Base-by-base conservation (phyloP, 1,139 yeast genomes). In the Zygoascus hellenicus region DNA sequence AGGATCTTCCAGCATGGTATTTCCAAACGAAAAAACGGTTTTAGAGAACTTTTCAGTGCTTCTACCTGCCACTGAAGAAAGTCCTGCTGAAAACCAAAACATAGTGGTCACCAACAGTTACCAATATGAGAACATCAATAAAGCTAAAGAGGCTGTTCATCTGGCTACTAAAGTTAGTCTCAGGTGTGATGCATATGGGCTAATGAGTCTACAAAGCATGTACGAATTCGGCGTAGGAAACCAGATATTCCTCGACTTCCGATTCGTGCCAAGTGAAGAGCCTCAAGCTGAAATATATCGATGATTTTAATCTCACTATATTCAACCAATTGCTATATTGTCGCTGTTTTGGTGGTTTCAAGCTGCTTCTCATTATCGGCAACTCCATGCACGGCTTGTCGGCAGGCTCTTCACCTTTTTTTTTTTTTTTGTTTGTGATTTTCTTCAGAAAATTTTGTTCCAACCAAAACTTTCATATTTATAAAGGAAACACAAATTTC, bases 1-100 rank as follows among this genome's bases (percentile, higher is more conserved):
- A 41, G 96, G 95, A 0, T 70, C 74, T 43, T 81, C 87, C 48
- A 81, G 83, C 58, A 69, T 86, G 22, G 73, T 77, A 9, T 74
- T 83, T 51, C 95, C 95, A 0, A 76, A 74, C 50, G 86, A 78
- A 45, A 73, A 75, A 55, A 69, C 80, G 1, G 76, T 80, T 9
- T 64, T 87, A 41, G 94, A 84, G 45, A 72, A 74, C 17, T 58
- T 78, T 41, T 48, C 58, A 11, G 61, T 61, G 22, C 46, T 50
- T 16, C 46, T 47, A 9, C 58, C 56, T 10, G 53, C 51, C 14
- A 49, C 42, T 16, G 47, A 46, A n/a, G 48, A 49, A 15, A 16
- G 48, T 35, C 28, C 34, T 30, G 44, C 31, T 7, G 41, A 41
- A 11, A 39, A 43, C 14, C 42, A 28, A 11, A 48, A 52, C 32